phyloP scores from a whole-genome alignment of 2,329 filamentous ascomycete species.

The Cordyceps tenuipes region DNA sequence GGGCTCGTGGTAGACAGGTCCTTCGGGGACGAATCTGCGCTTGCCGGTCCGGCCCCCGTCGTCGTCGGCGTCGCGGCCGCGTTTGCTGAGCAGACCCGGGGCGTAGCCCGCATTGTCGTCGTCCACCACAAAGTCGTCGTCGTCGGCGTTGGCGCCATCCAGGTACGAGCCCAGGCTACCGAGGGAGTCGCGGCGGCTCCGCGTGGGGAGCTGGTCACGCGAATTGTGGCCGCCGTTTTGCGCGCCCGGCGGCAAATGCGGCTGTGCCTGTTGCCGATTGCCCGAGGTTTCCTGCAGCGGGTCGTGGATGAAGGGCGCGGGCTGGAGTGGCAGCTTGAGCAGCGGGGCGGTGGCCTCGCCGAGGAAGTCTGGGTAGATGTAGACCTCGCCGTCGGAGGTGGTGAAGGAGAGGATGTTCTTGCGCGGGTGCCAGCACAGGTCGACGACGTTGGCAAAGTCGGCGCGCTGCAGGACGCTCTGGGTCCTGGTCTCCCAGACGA shows the following conservation, averaged over 20 bases:
- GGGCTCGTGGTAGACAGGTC: constrained; percentile 65
- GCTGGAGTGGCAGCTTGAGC: constrained; percentile 54
- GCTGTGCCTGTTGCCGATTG: constrained; percentile 46
- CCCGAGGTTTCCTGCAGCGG: constrained; percentile 61
- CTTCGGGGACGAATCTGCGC: constrained; percentile 37
- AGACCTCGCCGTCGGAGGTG: constrained; percentile 85
- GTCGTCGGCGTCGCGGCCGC: constrained; percentile 45
- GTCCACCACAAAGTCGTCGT: constrained; percentile 83
- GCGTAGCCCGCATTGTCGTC: constrained; percentile 92
- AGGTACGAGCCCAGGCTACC: constrained; percentile 82
- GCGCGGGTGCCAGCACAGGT: constrained; percentile 82
- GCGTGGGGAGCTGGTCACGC: constrained; percentile 33
- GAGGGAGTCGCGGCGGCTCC: constrained; percentile 52
- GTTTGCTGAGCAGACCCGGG: constrained; percentile 41
- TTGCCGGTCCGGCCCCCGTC: constrained; percentile 37
- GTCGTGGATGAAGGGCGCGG: constrained; percentile 80
- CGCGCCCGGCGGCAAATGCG: constrained; percentile 24
- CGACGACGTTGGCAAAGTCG: constrained; percentile 76
- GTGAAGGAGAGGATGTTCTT: constrained; percentile 88
- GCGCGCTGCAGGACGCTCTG: constrained; percentile 72
- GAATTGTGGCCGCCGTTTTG: constrained; percentile 40
- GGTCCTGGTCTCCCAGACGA: constrained; percentile 84
- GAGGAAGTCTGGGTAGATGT: constrained; percentile 71
- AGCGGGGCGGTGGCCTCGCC: constrained; percentile 48
- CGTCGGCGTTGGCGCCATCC: constrained; percentile 35